Base-by-base conservation (phyloP, 495 filamentous ascomycete species). In the Hyaloscypha hepaticicola region DNA sequence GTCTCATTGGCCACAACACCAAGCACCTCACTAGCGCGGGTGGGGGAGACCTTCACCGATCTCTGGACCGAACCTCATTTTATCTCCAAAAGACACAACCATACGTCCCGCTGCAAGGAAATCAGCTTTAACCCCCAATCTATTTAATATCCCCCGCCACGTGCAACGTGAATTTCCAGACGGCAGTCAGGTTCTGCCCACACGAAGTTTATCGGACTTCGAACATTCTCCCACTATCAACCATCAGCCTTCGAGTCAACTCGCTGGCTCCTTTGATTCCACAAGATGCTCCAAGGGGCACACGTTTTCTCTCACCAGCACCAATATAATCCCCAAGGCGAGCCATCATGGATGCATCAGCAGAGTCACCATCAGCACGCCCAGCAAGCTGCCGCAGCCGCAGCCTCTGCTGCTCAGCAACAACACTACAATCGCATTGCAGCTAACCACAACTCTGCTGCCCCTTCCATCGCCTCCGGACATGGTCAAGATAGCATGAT, bases 391-490 rank as follows among this genome's bases (percentile, higher is more conserved):
- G 75, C 75, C 0, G 86, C 86, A 5, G 84, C 85, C 19, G 87
- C 86, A 24, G 86, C 87, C 12, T 82, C 83, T 31, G 87, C 83
- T 24, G 86, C 83, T 52, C 88, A 90, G 66, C 89, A 92, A 74
- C 89, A 92, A 77, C 88, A 91, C 72, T 93, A 93, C 77, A 90
- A 85, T 72, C 88, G 90, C 56, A 82, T 95, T 49, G 85, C 87
- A 27, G 85, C 83, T 72, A 83, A 77, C 64, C 83, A 88, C 66
- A 88, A 85, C 67, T 77, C 65, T 3, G 49, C 71, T 24, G 69
- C 64, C 21, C 61, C 68, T 19, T 62, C 65, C 12, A 58, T 65
- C 16, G 41, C 49, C n/a, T 55, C 58, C 25, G 60, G 55, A 28
- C 71, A 73, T 27, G 68, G 51, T n/a, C 69, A 70, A 33, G 71